Conservation (phyloP, 345 rosid genomes). For the Salix dunnii region DNA sequence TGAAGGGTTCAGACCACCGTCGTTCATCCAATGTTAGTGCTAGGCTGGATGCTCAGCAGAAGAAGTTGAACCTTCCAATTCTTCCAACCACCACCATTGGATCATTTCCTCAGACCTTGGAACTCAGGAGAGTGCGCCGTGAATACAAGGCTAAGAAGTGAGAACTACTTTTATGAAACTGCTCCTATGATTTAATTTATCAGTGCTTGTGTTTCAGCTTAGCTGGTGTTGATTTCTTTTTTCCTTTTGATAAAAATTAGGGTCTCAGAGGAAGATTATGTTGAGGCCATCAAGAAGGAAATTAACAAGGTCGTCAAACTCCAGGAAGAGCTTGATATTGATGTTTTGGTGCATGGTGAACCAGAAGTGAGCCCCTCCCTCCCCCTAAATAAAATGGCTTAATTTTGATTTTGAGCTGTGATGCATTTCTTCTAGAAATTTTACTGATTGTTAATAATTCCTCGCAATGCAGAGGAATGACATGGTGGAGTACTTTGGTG, state of each 20-base stretch:
- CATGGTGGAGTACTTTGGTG: constrained; percentile 99
- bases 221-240: not conserved
- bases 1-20: constrained; percentile 88
- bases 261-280: constrained; percentile 88
- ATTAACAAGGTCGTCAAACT: constrained; percentile 82
- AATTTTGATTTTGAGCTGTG: not conserved
- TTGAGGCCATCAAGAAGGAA: constrained; percentile 86
- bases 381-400: not conserved
- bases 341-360: constrained; percentile 96
- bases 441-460: not conserved
- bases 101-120: constrained; percentile 87
- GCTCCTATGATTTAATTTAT: not conserved
- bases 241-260: constrained; percentile 24
- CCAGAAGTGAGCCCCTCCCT: constrained; percentile 62
- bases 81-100: constrained; percentile 96
- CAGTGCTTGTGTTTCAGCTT: not conserved
- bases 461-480: constrained; percentile 64
- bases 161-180: constrained; percentile 10
- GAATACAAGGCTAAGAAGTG: constrained; percentile 98
- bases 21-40: constrained; percentile 80
- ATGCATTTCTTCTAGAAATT: not conserved
- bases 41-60: constrained; percentile 93
- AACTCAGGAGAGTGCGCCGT: constrained; percentile 96
- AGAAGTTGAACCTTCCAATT: constrained; percentile 87
- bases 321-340: constrained; percentile 90